Conservation (phyloP, 345 rosid species). For the Eucalyptus cloeziana region DNA sequence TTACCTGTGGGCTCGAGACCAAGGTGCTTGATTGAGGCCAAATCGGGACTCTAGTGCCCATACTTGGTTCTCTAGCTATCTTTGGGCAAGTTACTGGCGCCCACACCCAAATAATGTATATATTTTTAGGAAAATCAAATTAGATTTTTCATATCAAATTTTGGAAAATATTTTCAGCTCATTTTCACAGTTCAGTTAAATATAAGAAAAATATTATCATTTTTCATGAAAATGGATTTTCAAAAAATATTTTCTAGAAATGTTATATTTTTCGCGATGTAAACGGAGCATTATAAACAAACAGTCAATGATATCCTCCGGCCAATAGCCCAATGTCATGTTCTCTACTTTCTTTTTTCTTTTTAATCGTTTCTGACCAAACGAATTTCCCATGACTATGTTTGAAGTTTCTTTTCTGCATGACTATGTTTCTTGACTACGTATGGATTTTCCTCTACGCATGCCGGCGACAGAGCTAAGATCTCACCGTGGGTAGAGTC, state of each 20-base stretch:
- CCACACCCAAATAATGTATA: not conserved
- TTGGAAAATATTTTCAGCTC: too few relatives aligned
- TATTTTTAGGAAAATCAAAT: too few relatives aligned
- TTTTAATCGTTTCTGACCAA: not conserved
- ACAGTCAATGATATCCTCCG: not conserved
- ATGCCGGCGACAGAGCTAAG: not conserved
- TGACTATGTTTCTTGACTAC: not conserved
- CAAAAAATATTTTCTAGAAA: too few relatives aligned
- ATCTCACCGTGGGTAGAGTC: not conserved
- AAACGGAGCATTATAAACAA: not conserved
- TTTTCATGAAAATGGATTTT: not conserved
- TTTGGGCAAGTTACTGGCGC: rapidly evolving
- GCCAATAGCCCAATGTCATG: not conserved
- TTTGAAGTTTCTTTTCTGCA: not conserved
- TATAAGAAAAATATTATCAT: rapidly evolving
- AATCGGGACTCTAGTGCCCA: not conserved
- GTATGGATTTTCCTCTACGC: not conserved
- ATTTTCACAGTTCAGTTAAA: not conserved
- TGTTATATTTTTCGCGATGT: too few relatives aligned
- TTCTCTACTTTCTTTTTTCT: not conserved
- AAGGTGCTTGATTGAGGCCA: not conserved
- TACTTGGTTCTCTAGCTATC: too few relatives aligned
- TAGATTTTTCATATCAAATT: rapidly evolving
- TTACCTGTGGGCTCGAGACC: rapidly evolving
- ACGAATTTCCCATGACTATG: not conserved